Evolutionary conservation across 371 early-diverging fungal species (phyloP), one percentile per base, ranked within the genome.

Genomic region (Apophysomyces ossiformis): DNA sequence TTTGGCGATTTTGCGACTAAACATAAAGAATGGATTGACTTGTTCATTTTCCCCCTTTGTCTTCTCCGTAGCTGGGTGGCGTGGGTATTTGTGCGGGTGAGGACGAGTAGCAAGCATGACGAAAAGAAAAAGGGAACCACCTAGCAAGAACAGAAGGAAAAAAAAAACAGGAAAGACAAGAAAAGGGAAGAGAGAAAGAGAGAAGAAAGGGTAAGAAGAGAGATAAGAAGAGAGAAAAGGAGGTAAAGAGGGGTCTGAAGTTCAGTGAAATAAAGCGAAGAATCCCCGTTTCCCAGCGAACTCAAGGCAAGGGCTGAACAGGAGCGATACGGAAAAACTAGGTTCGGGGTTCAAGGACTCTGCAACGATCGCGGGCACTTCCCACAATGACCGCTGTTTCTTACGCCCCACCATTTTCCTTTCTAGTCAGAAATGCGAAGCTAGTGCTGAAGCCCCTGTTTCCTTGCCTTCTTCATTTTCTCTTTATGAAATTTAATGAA

Each of bases 1-100:
- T 41, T 66, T 68, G 35, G 66, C 65, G 3, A 74, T 58, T 32
- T 61, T 67, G 35, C 71, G 59, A 35, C 71, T 68, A 45, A 70
- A 70, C 18, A 68, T 68, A 11, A 74, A 43, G 26, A 70, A 74
- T 35, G 59, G 68, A 41, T 74, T 68, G 6, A 60, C 32, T 26
- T 26, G 13, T 44, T 61, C 50, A 61, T 61, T 47, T 50, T 50
- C 54, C 21, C 54, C 54, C 21, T 44, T 60, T 26, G 38, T 60
- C 60, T 60, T 60, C 41, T 60, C 60, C 54, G 21, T 21, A 50
- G 54, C 54, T 50, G 54, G 54, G 60, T 43, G 60, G 32, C 60
- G 45, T 60, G 21, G 32, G 38, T 60, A 16, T 21, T 60, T 60
- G 38, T 43, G 60, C 16, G 37, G 38, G 9, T 43, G 45, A 43